Percentiles rank a stretch among this genome's conserved stretches.
phyloP scores from a whole-genome alignment of 257 asterid genomes.

The Craterostigma plantagineum region DNA sequence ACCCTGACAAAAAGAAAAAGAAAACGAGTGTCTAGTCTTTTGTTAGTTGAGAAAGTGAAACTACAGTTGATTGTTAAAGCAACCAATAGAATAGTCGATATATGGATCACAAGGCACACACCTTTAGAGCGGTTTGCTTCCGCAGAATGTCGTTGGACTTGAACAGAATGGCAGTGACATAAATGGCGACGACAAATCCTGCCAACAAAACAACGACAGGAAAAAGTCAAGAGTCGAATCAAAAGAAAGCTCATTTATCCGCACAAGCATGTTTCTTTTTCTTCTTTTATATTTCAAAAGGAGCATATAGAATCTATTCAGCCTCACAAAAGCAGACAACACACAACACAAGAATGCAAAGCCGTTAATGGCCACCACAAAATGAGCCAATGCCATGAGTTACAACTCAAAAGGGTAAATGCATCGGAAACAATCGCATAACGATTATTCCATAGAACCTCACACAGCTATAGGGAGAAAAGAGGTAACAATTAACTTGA shows the following conservation, averaged over 20 bases:
- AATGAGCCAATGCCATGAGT: background rate
- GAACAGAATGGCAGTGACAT: slow-evolving; percentile 51
- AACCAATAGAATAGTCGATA: background rate
- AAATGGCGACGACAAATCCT: slow-evolving; percentile 58
- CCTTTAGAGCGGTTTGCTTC: slow-evolving; percentile 87
- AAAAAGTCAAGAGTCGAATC: background rate
- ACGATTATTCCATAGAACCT: background rate
- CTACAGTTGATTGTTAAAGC: slow-evolving; percentile 1
- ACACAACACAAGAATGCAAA: too few relatives aligned
- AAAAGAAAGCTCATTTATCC: background rate
- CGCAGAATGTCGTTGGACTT: slow-evolving; percentile 67
- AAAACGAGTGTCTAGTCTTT: too few relatives aligned
- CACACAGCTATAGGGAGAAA: too few relatives aligned
- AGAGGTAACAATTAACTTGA: too few relatives aligned
- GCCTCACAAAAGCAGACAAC: background rate
- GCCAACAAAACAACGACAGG: background rate
- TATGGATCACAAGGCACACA: slow-evolving; percentile 5
- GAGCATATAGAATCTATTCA: background rate
- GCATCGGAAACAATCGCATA: background rate
- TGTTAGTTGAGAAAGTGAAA: too few relatives aligned
- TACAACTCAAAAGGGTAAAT: background rate
- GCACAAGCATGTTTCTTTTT: too few relatives aligned
- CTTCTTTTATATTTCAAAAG: too few relatives aligned
- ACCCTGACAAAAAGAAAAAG: slow-evolving; percentile 31
- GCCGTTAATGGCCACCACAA: too few relatives aligned